A percentile compares a stretch with the other conserved stretches of the same genome.
These are phyloP conservation scores for Citrus medica DNA, from an alignment of 345 rosid genomes.

Conservation along the genomic window DNA sequence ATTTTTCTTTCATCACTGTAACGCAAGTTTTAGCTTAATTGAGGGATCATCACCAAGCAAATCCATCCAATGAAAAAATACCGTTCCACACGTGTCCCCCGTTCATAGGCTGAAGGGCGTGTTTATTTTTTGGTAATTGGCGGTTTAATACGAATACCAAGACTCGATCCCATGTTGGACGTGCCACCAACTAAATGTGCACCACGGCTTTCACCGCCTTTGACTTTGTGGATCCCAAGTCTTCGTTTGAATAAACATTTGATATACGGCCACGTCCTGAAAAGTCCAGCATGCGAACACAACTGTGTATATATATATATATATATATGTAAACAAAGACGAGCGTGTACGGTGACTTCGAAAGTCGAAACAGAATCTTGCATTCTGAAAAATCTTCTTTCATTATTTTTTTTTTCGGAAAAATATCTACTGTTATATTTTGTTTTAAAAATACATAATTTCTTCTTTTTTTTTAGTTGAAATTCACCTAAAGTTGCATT, in stretches of 20 bases:
- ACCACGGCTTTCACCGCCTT: neutral
- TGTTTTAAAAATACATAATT: too few species aligned
- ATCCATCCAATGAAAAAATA: neutral
- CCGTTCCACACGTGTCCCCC: neutral
- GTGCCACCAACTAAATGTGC: conserved; percentile 13
- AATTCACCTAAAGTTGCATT: too few species aligned
- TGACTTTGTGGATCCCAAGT: neutral
- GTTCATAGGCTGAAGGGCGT: neutral
- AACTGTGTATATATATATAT: too few species aligned
- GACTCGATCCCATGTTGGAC: neutral
- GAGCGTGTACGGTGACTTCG: neutral
- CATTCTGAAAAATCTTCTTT: too few species aligned
- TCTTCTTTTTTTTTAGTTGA: too few species aligned
- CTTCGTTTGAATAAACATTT: neutral
- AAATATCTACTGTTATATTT: too few species aligned
- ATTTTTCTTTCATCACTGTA: neutral
- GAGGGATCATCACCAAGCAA: neutral
- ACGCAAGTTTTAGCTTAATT: neutral
- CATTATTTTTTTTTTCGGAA: too few species aligned
- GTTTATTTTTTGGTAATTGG: rapidly evolving
- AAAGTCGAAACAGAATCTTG: too few species aligned
- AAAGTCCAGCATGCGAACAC: neutral
- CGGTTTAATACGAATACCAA: neutral
- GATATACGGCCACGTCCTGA: neutral
- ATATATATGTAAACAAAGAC: too few species aligned